Percentiles rank a stretch among this genome's conserved stretches.
These are phyloP conservation scores for Tolypocladium tropicale DNA, from an alignment of 2,329 filamentous ascomycete genomes.

Conservation along the genomic window DNA sequence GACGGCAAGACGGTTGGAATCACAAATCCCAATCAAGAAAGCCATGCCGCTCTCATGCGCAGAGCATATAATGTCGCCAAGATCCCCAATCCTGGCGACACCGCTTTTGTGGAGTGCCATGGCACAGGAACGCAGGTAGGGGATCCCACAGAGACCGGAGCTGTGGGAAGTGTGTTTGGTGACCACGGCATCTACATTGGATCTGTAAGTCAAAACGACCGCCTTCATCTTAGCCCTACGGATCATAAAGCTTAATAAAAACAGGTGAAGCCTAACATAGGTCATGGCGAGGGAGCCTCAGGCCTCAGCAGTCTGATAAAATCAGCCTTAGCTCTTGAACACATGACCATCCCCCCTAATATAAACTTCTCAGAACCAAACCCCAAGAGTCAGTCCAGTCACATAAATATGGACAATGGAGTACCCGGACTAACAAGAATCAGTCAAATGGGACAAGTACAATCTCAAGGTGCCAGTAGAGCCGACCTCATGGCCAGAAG, in stretches of 20 bases:
- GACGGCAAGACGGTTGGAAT: conserved; percentile 33
- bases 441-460: neutral
- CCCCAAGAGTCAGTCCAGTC: conserved; percentile 22
- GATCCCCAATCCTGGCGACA: conserved; percentile 13
- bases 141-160: conserved; percentile 24
- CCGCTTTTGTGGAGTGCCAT: conserved; percentile 26
- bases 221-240: too few species aligned
- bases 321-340: conserved; percentile 27
- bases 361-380: conserved; percentile 24
- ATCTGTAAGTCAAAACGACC: conserved; percentile 12
- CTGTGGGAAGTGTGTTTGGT: conserved; percentile 19
- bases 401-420: too few species aligned
- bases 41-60: conserved; percentile 22
- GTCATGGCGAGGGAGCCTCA: conserved; percentile 33
- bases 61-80: conserved; percentile 17
- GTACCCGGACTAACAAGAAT: neutral
- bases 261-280: conserved; percentile 27
- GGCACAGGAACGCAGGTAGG: conserved; percentile 28
- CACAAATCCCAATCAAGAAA: conserved; percentile 23
- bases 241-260: neutral
- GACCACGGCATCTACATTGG: conserved; percentile 15
- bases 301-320: conserved; percentile 34
- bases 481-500: conserved; percentile 19
- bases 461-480: conserved; percentile 19
- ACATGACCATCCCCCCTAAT: conserved; percentile 26